Evolutionary conservation across 805 yeast species (phyloP).

Genomic region (Myxozyma lipomycoides): DNA sequence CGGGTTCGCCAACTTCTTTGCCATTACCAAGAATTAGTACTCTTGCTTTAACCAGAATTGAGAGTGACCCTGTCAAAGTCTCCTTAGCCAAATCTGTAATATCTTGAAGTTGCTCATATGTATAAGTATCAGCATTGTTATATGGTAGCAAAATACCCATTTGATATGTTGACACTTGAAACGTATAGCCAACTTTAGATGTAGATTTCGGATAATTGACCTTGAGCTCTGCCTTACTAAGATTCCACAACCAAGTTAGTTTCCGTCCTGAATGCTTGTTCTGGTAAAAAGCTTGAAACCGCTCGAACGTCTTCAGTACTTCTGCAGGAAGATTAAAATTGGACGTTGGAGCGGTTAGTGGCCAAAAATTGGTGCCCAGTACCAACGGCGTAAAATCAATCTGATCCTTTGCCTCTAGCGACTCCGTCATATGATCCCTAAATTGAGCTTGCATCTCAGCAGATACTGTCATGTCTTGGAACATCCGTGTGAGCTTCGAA

Average conservation of each 20-base stretch:
- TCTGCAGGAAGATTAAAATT: conserved; percentile 64
- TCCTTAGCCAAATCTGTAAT: conserved; percentile 64
- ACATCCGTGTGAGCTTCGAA: conserved; percentile 91
- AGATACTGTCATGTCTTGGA: conserved; percentile 85
- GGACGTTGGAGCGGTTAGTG: conserved; percentile 48
- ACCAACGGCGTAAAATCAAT: conserved; percentile 65
- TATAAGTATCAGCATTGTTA: conserved; percentile 61
- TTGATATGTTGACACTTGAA: conserved; percentile 81
- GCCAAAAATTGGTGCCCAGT: conserved; percentile 91
- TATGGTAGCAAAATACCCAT: conserved; percentile 82
- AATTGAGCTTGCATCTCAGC: conserved; percentile 64
- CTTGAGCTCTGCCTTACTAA: conserved; percentile 85
- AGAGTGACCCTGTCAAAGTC: conserved; percentile 67
- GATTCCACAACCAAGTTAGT: conserved; percentile 93
- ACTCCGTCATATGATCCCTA: conserved; percentile 44
- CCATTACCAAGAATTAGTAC: conserved; percentile 61
- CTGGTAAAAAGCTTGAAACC: conserved; percentile 64
- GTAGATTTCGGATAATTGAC: conserved; percentile 79
- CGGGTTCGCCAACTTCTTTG: conserved; percentile 46
- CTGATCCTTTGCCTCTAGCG: conserved; percentile 27
- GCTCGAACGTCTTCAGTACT: conserved; percentile 58
- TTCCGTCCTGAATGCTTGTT: conserved; percentile 80
- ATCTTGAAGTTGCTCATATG: conserved; percentile 57
- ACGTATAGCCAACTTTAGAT: conserved; percentile 54
- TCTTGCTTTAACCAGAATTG: conserved; percentile 74